Evolutionary conservation across 2,329 filamentous ascomycete genomes (phyloP).

Genomic region (Colletotrichum sp.): DNA sequence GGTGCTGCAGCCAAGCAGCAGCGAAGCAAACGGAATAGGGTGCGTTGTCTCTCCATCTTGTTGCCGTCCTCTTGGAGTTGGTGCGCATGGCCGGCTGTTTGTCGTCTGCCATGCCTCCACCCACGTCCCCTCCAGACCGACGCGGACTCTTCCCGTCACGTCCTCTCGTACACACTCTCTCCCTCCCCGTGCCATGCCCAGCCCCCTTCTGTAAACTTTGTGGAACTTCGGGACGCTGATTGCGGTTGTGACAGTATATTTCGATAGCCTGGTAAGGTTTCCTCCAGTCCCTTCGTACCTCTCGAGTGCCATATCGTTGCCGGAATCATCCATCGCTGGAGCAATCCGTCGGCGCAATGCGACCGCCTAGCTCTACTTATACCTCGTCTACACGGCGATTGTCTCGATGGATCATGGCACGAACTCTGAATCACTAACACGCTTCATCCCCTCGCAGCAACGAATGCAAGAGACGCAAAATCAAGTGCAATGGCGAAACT

Average conservation of each 20-base stretch:
- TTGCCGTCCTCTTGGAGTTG: neutral
- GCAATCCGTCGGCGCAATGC: neutral
- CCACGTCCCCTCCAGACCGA: neutral
- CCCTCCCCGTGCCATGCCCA: neutral
- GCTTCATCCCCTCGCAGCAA: slow-evolving; percentile 51
- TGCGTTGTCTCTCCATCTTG: slow-evolving; percentile 37
- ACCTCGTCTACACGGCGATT: neutral
- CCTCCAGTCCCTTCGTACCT: neutral
- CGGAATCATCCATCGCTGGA: neutral
- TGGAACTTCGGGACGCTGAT: slow-evolving; percentile 15
- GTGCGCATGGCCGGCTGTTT: neutral
- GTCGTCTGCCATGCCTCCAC: neutral
- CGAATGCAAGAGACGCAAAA: slow-evolving; percentile 77
- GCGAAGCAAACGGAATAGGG: slow-evolving; percentile 65
- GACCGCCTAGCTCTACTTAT: neutral
- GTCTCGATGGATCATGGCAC: neutral
- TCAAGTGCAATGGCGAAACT: slow-evolving; percentile 75
- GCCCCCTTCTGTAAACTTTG: neutral
- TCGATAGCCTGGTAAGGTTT: slow-evolving; percentile 63
- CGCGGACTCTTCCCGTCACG: neutral
- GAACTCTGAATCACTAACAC: neutral
- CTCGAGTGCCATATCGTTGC: neutral
- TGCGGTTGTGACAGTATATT: slow-evolving; percentile 51
- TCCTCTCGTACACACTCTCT: neutral
- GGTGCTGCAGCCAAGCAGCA: slow-evolving; percentile 51